Evolutionary conservation across 2,329 filamentous ascomycete genomes (phyloP).

Genomic region (Dothideomycetes sp.): DNA sequence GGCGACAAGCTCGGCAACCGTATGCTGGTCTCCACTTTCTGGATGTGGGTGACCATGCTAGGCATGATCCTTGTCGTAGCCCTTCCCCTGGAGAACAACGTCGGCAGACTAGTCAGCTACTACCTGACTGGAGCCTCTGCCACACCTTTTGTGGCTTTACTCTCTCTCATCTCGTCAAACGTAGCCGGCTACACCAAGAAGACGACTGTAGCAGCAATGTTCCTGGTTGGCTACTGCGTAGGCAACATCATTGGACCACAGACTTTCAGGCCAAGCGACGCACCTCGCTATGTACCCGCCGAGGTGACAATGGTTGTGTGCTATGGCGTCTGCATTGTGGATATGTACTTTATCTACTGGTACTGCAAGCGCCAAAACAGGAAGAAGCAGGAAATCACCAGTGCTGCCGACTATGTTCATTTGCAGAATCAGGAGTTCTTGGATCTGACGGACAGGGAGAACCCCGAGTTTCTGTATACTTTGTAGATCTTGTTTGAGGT

Average conservation of each 20-base stretch:
- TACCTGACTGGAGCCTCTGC: slow-evolving; percentile 53
- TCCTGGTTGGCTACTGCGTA: slow-evolving; percentile 39
- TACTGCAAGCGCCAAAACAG: slow-evolving; percentile 50
- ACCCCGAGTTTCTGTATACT: slow-evolving; percentile 49
- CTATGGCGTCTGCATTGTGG: slow-evolving; percentile 40
- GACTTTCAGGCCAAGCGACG: slow-evolving; percentile 45
- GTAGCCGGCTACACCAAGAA: slow-evolving; percentile 50
- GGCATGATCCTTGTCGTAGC: slow-evolving; percentile 56
- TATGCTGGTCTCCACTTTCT: slow-evolving; percentile 43
- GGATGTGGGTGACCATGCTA: slow-evolving; percentile 43
- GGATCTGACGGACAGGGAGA: slow-evolving; percentile 57
- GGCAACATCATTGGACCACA: slow-evolving; percentile 50
- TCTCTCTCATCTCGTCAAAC: slow-evolving; percentile 54
- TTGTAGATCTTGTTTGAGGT: too few relatives aligned
- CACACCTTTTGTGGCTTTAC: slow-evolving; percentile 51
- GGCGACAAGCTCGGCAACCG: slow-evolving; percentile 48
- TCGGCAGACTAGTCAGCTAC: slow-evolving; percentile 52
- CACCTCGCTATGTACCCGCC: slow-evolving; percentile 50
- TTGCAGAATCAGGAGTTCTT: slow-evolving; percentile 55
- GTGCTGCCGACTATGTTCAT: slow-evolving; percentile 43
- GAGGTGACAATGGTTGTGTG: slow-evolving; percentile 52
- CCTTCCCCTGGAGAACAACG: slow-evolving; percentile 45
- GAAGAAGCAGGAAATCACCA: slow-evolving; percentile 44
- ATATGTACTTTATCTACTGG: slow-evolving; percentile 50
- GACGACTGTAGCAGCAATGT: slow-evolving; percentile 45